Conservation (phyloP, 139 green algal genomes). For the Penium margaritaceum region DNA sequence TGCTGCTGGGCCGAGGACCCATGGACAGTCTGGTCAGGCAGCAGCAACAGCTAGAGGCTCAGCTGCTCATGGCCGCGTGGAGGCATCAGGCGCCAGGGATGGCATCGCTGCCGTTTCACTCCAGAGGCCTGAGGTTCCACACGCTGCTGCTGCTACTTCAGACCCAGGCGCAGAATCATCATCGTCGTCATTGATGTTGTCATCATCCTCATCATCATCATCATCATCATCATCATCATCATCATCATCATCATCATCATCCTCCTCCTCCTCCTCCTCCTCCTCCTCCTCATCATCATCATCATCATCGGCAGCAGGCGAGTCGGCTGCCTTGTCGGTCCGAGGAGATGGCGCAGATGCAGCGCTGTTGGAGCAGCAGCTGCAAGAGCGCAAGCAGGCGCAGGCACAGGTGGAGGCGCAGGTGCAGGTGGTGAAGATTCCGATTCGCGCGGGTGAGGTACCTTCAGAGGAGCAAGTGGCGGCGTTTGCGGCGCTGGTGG, state of each 20-base stretch:
- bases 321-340: no score
- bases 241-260: neutral
- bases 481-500: constrained; percentile 28
- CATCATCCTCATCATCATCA: neutral
- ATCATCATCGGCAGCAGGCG: no score
- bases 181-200: neutral
- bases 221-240: neutral
- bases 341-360: neutral
- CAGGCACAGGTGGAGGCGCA: neutral
- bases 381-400: neutral
- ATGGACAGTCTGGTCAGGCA: no score
- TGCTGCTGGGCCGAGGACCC: no score
- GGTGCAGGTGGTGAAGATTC: neutral
- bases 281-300: no score
- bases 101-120: neutral
- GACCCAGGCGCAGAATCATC: neutral
- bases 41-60: no score
- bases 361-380: constrained; percentile 20
- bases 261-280: no score
- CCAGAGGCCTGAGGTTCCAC: neutral
- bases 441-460: no score
- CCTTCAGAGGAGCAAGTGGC: constrained; percentile 21
- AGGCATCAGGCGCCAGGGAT: neutral
- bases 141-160: neutral
- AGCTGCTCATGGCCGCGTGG: neutral